Evolutionary conservation across 345 rosid species (phyloP), one percentile per base, ranked within the genome.

Genomic region (Aquilaria malaccensis): DNA sequence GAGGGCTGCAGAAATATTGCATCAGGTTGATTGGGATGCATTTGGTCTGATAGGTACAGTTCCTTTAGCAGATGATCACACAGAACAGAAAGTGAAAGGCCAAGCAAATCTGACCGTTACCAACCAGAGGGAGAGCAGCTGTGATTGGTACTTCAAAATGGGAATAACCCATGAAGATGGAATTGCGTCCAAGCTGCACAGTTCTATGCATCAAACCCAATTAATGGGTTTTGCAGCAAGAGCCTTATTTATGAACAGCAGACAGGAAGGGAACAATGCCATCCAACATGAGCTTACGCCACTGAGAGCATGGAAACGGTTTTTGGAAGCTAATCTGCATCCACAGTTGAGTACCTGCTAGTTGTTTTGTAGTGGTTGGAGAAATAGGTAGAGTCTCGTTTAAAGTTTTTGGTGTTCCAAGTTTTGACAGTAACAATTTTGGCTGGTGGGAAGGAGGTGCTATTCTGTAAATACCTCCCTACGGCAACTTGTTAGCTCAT

Each of bases 141-240:
- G 66, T 7, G 71, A 70, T 32, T 13, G 45, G 29, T 59, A 48
- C 48, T 50, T 72, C 5, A 76, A 71, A 71, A 70, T 45, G 70
- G 76, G 81, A 50, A 61, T 66, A 56, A 67, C 71, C 9, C 15
- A 57, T 1, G 80, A 77, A 67, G 77, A 77, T 45, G 72, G 74
- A 33, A 52, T 76, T 45, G 62, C 77, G 54, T 45, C 81, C 5
- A 80, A 82, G 69, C 75, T 86, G 55, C 79, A 78, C 50, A 79
- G 80, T 58, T 79, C 59, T 11, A 55, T 80, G 76, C 84, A 83
- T 56, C 79, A 89, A 6, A 70, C 80, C 0, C 91, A 89, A 68
- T 72, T 87, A 2, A 72, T 89, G 82, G 88, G 94, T 12, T 93
- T 93, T 4, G 91, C 98, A 0, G 97, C 98, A 5, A 85, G 75